Conservation (phyloP, 2,329 filamentous ascomycete genomes). For the Metarhizium sp. region DNA sequence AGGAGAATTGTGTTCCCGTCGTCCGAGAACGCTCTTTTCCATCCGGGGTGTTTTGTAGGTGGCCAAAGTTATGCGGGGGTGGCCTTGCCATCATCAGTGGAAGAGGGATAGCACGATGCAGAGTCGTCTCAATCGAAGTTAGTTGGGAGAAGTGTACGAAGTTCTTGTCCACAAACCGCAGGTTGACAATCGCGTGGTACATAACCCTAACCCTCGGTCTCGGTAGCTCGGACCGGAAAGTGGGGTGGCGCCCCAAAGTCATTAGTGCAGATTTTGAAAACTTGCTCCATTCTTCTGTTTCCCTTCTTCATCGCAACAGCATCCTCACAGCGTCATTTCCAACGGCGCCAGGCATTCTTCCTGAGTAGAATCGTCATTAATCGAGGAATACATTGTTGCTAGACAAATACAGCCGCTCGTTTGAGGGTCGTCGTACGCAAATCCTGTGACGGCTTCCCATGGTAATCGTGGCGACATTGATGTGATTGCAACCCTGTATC, state of each 20-base stretch:
- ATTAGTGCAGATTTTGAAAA: neutral
- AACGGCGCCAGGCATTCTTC: constrained; percentile 12
- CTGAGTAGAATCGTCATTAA: constrained; percentile 14
- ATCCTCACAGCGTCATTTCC: constrained; percentile 9
- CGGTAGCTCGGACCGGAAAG: neutral
- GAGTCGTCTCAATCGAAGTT: too few species aligned
- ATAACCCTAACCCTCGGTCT: neutral
- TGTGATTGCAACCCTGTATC: neutral
- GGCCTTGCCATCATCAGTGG: neutral
- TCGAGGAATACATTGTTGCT: constrained; percentile 17
- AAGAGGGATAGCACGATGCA: neutral
- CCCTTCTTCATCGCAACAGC: constrained; percentile 22
- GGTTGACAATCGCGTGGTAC: neutral
- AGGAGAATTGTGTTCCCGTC: too few species aligned
- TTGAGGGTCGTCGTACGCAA: constrained; percentile 29
- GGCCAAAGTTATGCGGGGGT: neutral
- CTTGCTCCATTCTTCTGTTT: constrained; percentile 9
- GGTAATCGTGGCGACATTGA: constrained; percentile 30
- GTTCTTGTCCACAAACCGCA: too few species aligned
- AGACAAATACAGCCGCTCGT: constrained; percentile 29
- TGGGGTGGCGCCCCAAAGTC: neutral
- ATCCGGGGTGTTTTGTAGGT: too few species aligned
- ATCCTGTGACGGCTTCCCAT: constrained; percentile 31
- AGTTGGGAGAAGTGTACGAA: too few species aligned
- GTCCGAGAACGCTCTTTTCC: too few species aligned